phyloP scores from a whole-genome alignment of 192 early-diverging fungal species.

The Pilobolus umbonatus region DNA sequence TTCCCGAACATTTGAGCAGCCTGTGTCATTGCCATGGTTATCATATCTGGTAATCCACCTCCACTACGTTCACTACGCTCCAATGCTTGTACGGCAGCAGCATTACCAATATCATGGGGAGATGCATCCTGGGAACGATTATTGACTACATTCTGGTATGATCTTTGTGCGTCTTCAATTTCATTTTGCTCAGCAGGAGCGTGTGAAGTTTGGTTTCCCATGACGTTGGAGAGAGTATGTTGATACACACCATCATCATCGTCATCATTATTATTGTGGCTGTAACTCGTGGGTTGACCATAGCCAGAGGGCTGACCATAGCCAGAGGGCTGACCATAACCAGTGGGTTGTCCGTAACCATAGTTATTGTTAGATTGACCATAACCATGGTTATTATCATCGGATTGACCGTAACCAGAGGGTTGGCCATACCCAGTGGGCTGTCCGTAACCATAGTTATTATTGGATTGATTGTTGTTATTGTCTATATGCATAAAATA shows the following conservation, averaged over 20 bases:
- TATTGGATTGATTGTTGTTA: too few relatives aligned
- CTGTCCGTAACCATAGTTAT: not conserved
- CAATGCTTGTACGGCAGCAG: slow-evolving; percentile 30
- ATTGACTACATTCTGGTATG: slow-evolving; percentile 18
- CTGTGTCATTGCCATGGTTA: slow-evolving; percentile 31
- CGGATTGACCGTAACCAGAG: too few relatives aligned
- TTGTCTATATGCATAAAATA: too few relatives aligned
- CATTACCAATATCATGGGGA: slow-evolving; percentile 22
- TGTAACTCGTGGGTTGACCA: too few relatives aligned
- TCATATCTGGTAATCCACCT: slow-evolving; percentile 16
- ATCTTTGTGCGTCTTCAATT: slow-evolving; percentile 6
- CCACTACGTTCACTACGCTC: slow-evolving; percentile 13
- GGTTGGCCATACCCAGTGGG: not conserved
- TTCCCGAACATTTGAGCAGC: slow-evolving; percentile 23
- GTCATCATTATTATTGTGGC: slow-evolving; percentile 11
- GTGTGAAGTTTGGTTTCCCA: slow-evolving; percentile 1
- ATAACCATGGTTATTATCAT: not conserved
- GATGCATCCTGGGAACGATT: slow-evolving; percentile 7
- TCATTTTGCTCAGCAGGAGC: slow-evolving; percentile 15
- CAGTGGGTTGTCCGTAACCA: not conserved
- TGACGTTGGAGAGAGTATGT: slow-evolving; percentile 12
- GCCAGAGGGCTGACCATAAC: not conserved
- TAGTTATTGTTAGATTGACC: not conserved
- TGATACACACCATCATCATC: slow-evolving; percentile 13
- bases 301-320: too few relatives aligned